Conservation (phyloP, 768 basidiomycete species). For the Termitomyces sp. region DNA sequence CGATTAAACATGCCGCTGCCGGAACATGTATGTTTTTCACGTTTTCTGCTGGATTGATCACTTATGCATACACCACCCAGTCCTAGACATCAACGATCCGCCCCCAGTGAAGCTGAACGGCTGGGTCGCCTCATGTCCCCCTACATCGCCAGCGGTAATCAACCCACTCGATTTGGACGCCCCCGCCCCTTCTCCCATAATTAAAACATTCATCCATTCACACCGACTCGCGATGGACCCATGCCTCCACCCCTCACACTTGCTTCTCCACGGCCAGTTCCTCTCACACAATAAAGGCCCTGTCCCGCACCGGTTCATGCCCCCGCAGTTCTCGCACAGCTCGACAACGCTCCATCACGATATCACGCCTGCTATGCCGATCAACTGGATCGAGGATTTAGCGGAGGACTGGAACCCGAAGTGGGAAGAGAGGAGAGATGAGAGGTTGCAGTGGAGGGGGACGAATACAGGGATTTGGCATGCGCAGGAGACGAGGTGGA, state of each 20-base stretch:
- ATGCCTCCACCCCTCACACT: slow-evolving; percentile 37
- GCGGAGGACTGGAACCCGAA: slow-evolving; percentile 40
- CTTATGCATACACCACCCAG: background rate
- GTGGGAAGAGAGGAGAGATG: slow-evolving; percentile 58
- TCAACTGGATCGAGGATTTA: slow-evolving; percentile 39
- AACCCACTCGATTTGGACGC: slow-evolving; percentile 23
- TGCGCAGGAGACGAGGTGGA: slow-evolving; percentile 36
- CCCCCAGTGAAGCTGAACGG: slow-evolving; percentile 27
- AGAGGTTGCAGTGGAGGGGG: slow-evolving; percentile 66
- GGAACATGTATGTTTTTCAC: slow-evolving; percentile 28
- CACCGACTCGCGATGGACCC: slow-evolving; percentile 45
- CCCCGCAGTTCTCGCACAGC: slow-evolving; percentile 51
- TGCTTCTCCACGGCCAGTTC: slow-evolving; percentile 46
- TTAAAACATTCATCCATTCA: slow-evolving; percentile 43
- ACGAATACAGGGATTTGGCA: slow-evolving; percentile 65
- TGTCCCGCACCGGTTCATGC: slow-evolving; percentile 30
- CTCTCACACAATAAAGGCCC: slow-evolving; percentile 46
- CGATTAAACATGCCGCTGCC: slow-evolving; percentile 30
- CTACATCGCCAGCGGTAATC: slow-evolving; percentile 26
- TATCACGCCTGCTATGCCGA: slow-evolving; percentile 40
- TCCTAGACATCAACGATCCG: slow-evolving; percentile 11
- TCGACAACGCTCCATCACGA: slow-evolving; percentile 48
- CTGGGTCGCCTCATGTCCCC: slow-evolving; percentile 34
- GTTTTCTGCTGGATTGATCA: too few relatives aligned
- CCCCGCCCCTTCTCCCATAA: slow-evolving; percentile 11